Percentiles rank a stretch among this genome's conserved stretches.
Conservation (phyloP, 192 early-diverging fungal genomes). For the Backusella sp. region DNA sequence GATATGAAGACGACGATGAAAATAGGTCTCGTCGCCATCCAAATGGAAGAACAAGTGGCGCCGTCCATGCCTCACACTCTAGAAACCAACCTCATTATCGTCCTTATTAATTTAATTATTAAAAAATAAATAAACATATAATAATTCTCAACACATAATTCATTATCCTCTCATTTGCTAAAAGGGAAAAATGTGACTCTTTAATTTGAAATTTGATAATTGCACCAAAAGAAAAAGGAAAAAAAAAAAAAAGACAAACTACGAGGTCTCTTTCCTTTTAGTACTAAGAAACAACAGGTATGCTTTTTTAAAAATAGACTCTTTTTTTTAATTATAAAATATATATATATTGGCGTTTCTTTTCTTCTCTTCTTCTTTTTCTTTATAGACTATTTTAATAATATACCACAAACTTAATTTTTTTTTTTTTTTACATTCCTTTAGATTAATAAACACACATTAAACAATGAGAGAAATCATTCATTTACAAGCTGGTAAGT, state of each 20-base stretch:
- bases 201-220: neutral
- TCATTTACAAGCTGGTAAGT: slow-evolving; percentile 38
- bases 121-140: neutral
- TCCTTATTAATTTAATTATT: slow-evolving; percentile 30
- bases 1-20: slow-evolving; percentile 31
- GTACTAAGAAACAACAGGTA: neutral
- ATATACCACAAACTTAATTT: neutral
- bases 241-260: neutral
- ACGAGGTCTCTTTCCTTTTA: slow-evolving; percentile 7
- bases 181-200: neutral
- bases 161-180: neutral
- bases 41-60: slow-evolving; percentile 34
- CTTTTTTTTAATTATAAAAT: neutral
- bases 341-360: neutral
- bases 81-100: slow-evolving; percentile 41
- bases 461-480: slow-evolving; percentile 39
- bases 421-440: slow-evolving; percentile 21
- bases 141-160: neutral
- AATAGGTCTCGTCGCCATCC: slow-evolving; percentile 28
- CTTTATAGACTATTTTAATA: slow-evolving; percentile 11
- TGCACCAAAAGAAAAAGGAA: slow-evolving; percentile 9
- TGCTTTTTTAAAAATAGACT: slow-evolving; percentile 4
- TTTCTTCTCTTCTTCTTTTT: neutral
- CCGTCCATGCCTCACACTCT: slow-evolving; percentile 40
- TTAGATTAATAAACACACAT: slow-evolving; percentile 11